These are phyloP conservation scores for Daldinia sp. DNA, from an alignment of 2,329 filamentous ascomycete species.

Conservation along the genomic window DNA sequence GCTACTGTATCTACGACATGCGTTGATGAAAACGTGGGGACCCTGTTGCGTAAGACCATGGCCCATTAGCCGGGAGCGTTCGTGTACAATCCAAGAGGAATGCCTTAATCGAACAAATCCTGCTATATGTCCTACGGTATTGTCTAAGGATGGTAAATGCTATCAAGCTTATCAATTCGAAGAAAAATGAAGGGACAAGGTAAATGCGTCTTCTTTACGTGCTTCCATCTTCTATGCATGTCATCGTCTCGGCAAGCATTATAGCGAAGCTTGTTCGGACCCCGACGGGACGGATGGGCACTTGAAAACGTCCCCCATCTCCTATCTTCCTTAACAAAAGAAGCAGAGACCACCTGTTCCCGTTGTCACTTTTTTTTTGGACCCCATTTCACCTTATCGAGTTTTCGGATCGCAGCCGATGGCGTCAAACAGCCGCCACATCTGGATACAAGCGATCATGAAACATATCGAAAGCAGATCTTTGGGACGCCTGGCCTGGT, in stretches of 20 bases:
- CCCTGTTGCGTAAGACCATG: constrained; percentile 34
- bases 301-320: constrained; percentile 9
- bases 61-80: constrained; percentile 6
- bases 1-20: constrained; percentile 31
- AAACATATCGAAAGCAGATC: constrained; percentile 37
- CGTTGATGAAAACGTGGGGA: constrained; percentile 38
- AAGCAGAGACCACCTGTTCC: constrained; percentile 37
- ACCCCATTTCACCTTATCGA: constrained; percentile 36
- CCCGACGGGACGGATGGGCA: constrained; percentile 26
- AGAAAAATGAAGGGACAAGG: neutral
- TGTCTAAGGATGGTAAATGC: neutral
- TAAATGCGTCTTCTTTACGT: constrained; percentile 31
- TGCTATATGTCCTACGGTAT: constrained; percentile 10
- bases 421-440: constrained; percentile 40
- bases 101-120: constrained; percentile 8
- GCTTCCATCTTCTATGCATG: constrained; percentile 42
- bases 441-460: constrained; percentile 40
- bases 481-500: constrained; percentile 16
- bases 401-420: constrained; percentile 40
- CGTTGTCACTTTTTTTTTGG: constrained; percentile 30
- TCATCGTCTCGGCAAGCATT: constrained; percentile 40
- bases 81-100: constrained; percentile 19
- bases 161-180: constrained; percentile 9
- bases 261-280: constrained; percentile 27
- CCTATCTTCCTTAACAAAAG: constrained; percentile 7